Conservation (phyloP, 768 basidiomycete genomes). For the Lactarius trivialis region DNA sequence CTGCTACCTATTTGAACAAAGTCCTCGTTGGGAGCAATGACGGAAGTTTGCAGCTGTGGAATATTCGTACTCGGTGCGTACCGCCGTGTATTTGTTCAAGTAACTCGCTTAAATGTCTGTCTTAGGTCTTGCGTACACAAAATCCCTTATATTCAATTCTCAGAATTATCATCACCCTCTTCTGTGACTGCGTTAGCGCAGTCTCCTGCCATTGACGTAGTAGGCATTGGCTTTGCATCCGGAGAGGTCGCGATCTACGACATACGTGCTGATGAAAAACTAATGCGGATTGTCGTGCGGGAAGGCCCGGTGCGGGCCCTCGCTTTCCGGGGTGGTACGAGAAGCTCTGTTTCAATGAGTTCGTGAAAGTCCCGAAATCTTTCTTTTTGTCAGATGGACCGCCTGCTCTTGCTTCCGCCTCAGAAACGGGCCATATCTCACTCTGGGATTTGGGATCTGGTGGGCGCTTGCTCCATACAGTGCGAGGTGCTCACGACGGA, state of each 20-base stretch:
- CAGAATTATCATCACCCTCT: slow-evolving; percentile 33
- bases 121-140: slow-evolving; percentile 76
- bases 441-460: slow-evolving; percentile 88
- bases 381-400: slow-evolving; percentile 58
- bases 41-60: slow-evolving; percentile 90
- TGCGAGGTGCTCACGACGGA: slow-evolving; percentile 86
- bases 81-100: slow-evolving; percentile 1
- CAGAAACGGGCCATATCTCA: slow-evolving; percentile 81
- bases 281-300: slow-evolving; percentile 89
- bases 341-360: slow-evolving; percentile 5
- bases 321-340: slow-evolving; percentile 78
- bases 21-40: slow-evolving; percentile 76
- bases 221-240: slow-evolving; percentile 86
- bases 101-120: background rate
- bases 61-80: slow-evolving; percentile 72
- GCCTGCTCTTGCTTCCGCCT: slow-evolving; percentile 81
- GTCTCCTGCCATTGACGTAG: slow-evolving; percentile 92
- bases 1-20: slow-evolving; percentile 96
- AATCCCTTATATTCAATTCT: slow-evolving; percentile 53
- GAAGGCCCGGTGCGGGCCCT: slow-evolving; percentile 71
- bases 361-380: background rate
- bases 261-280: slow-evolving; percentile 79
- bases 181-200: slow-evolving; percentile 78
- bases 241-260: slow-evolving; percentile 89
- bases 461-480: slow-evolving; percentile 75